These are phyloP conservation scores for Cruciata laevipes DNA, from an alignment of 257 asterid species.

Conservation along the genomic window DNA sequence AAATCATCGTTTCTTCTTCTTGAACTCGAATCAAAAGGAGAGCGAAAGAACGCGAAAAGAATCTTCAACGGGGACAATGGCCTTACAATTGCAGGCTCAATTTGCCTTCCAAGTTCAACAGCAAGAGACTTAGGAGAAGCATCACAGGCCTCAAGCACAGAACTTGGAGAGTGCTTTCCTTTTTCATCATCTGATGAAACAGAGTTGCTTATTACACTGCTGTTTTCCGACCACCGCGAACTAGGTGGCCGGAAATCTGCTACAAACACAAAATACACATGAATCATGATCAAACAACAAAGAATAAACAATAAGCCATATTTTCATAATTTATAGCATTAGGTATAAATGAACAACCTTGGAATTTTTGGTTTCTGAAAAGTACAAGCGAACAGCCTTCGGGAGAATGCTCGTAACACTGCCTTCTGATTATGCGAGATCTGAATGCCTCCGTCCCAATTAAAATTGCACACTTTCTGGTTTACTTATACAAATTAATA, in stretches of 20 bases:
- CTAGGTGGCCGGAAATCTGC: slow-evolving; percentile 37
- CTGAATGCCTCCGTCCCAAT: no score
- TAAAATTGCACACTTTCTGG: no score
- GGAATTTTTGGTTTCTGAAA: slow-evolving; percentile 25
- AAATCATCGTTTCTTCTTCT: slow-evolving; percentile 28
- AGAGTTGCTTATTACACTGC: slow-evolving; percentile 29
- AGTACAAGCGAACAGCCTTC: slow-evolving; percentile 53
- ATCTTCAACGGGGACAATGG: slow-evolving; percentile 43
- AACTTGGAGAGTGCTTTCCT: slow-evolving; percentile 50
- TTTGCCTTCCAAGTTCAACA: slow-evolving; percentile 13
- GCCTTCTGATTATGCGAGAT: slow-evolving; percentile 30
- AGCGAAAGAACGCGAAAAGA: slow-evolving; percentile 36
- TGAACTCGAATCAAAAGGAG: slow-evolving; percentile 24
- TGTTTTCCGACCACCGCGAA: slow-evolving; percentile 43
- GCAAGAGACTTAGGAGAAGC: slow-evolving; percentile 22
- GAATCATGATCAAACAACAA: not conserved
- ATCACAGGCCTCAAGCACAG: slow-evolving; percentile 46
- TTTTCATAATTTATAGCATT: not conserved
- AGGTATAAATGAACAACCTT: slow-evolving; percentile 24
- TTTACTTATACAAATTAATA: no score
- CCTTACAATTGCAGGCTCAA: slow-evolving; percentile 20
- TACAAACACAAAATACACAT: not conserved
- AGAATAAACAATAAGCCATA: not conserved
- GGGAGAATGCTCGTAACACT: slow-evolving; percentile 53
- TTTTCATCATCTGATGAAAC: slow-evolving; percentile 42